Base-by-base conservation (phyloP, 345 rosid species). In the Ceriops zippeliana region DNA sequence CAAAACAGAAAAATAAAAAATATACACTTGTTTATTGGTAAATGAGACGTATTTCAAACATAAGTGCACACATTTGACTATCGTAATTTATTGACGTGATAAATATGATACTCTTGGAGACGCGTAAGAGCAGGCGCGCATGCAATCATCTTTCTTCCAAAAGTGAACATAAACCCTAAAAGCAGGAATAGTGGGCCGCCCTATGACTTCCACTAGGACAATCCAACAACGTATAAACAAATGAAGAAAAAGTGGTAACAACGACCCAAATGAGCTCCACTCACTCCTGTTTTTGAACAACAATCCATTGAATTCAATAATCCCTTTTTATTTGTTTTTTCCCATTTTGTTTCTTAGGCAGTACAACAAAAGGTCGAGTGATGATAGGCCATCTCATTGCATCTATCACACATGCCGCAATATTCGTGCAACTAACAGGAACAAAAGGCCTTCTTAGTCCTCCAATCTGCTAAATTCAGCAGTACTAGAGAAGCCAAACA, bases 401-500 rank as follows among this genome's bases (percentile, higher is more conserved):
- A 68, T 20, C 62, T 24, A 52, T 20, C 57, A 7, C 6, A 21
- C 11, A 54, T 9, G 28, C 67, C 49, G 62, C 37, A 65, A 58
- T 2, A 16, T 60, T 15, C n/a, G 35, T 37, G 22, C 27, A 24
- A 56, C 15, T 21, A 68, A 77, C 85, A 81, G 85, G 85, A 84
- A 84, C 85, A 82, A 80, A 76, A 75, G 63, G 67, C 22, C 35
- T 38, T 31, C 21, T 58, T n/a, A 19, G 22, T 21, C 8, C 1
- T 47, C 72, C 61, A 20, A 27, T 70, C 68, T 75, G 76, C 83
- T 82, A 84, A 84, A 72, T 79, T 79, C 84, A 77, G 79, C 85
- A 60, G 26, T 51, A 13, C 59, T 22, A 56, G 5, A n/a, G 63
- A 57, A 21, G 58, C 10, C 31, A 26, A 66, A 52, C 47, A 60